A percentile compares a stretch with the other conserved stretches of the same genome.
phyloP scores from a whole-genome alignment of 176 grass and related monocot genomes.

The Oryza rufipogon region DNA sequence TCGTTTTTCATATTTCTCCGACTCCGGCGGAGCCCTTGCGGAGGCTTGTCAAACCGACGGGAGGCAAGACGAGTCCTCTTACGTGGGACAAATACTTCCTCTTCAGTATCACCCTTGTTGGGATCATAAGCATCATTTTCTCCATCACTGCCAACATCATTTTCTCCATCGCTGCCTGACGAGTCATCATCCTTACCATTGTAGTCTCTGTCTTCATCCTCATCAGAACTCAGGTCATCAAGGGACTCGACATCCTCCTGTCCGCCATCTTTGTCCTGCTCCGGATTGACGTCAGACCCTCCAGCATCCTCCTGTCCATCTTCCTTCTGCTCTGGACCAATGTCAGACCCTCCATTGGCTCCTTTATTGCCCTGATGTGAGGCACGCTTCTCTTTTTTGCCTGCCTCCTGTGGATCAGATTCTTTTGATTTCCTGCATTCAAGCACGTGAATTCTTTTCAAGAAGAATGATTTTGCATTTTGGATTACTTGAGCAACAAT shows the following conservation, averaged over 20 bases:
- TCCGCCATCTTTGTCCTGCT: slow-evolving; percentile 27
- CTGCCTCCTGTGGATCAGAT: slow-evolving; percentile 31
- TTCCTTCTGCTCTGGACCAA: slow-evolving; percentile 31
- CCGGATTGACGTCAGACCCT: slow-evolving; percentile 18
- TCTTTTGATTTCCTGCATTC: slow-evolving; percentile 53
- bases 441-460: slow-evolving; percentile 26
- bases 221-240: slow-evolving; percentile 39
- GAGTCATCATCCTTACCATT: slow-evolving; percentile 42
- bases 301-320: slow-evolving; percentile 30
- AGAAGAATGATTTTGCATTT: not conserved
- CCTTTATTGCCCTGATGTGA: slow-evolving; percentile 10
- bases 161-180: slow-evolving; percentile 31
- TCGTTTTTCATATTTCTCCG: slow-evolving; percentile 49
- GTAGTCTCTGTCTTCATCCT: slow-evolving; percentile 46
- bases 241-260: slow-evolving; percentile 35
- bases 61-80: slow-evolving; percentile 42
- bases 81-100: slow-evolving; percentile 16
- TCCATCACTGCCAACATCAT: slow-evolving; percentile 29
- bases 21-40: slow-evolving; percentile 52
- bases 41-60: slow-evolving; percentile 31
- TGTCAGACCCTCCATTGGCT: slow-evolving; percentile 36
- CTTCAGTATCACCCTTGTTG: slow-evolving; percentile 24
- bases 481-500: not conserved
- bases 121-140: slow-evolving; percentile 39
- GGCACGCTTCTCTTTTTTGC: slow-evolving; percentile 33